Percentiles rank a stretch among this genome's conserved stretches.
Conservation (phyloP, 306 rosid genomes). For the Gastrolobium villosum region DNA sequence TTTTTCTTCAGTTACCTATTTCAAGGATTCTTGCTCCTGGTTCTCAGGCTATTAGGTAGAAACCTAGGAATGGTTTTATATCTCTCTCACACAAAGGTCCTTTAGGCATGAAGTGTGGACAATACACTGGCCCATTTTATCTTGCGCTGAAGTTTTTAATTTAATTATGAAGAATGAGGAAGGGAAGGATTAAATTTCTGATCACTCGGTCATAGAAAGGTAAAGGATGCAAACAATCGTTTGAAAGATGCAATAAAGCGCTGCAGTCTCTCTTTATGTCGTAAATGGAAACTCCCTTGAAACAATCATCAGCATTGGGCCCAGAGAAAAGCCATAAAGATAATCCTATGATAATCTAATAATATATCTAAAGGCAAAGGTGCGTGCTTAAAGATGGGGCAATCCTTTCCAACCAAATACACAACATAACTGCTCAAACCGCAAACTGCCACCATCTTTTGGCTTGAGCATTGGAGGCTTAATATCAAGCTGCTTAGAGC, state of each 20-base stretch:
- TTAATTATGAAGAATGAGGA: no score
- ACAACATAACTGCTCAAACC: neutral
- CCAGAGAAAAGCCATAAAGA: no score
- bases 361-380: no score
- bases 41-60: neutral
- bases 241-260: neutral
- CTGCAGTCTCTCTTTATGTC: neutral
- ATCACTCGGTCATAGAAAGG: neutral
- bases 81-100: neutral
- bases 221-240: neutral
- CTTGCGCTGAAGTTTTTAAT: no score
- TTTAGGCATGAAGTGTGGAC: neutral
- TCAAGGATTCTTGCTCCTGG: neutral
- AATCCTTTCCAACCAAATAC: slow-evolving; percentile 37
- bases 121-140: no score
- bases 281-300: neutral
- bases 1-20: slow-evolving; percentile 1
- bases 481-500: slow-evolving; percentile 17
- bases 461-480: slow-evolving; percentile 6
- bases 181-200: neutral
- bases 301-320: no score
- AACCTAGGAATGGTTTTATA: neutral
- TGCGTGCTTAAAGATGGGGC: neutral
- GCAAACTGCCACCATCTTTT: slow-evolving; percentile 2
- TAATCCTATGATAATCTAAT: no score